These are phyloP conservation scores for Astrocystis sublimbata DNA, from an alignment of 495 filamentous ascomycete species.

Conservation along the genomic window DNA sequence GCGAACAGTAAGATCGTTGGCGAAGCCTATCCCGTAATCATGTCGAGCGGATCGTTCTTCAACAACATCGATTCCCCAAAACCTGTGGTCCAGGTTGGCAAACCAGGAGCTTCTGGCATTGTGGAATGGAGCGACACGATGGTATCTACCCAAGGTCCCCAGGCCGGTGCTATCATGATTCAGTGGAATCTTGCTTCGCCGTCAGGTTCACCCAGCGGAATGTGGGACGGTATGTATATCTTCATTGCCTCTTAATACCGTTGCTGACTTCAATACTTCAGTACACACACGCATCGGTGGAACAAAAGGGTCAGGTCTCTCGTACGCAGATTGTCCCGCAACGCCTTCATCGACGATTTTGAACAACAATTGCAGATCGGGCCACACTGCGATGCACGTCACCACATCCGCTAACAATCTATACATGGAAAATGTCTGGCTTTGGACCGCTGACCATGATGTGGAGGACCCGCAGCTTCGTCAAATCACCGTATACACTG, in stretches of 20 bases:
- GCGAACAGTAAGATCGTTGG: conserved; percentile 71
- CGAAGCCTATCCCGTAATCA: conserved; percentile 86
- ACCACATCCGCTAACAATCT: conserved; percentile 53
- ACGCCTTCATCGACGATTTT: conserved; percentile 52
- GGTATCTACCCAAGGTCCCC: conserved; percentile 69
- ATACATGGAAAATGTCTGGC: conserved; percentile 69
- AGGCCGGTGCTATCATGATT: conserved; percentile 80
- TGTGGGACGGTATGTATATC: conserved; percentile 70
- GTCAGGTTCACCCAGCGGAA: conserved; percentile 62
- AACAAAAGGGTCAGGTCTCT: conserved; percentile 72
- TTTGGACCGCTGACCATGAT: conserved; percentile 76
- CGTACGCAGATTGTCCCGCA: conserved; percentile 69
- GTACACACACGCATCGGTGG: conserved; percentile 78
- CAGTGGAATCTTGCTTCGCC: conserved; percentile 78
- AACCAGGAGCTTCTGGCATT: conserved; percentile 65
- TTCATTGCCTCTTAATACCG: neutral
- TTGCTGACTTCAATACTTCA: neutral
- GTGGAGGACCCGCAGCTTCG: conserved; percentile 59
- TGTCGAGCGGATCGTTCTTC: conserved; percentile 66
- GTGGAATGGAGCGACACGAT: conserved; percentile 82
- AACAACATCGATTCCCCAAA: conserved; percentile 62
- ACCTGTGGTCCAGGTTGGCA: conserved; percentile 72
- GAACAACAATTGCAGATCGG: conserved; percentile 62
- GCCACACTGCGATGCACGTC: conserved; percentile 69
- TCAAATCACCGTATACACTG: conserved; percentile 68